A percentile compares a stretch with the other conserved stretches of the same genome.
phyloP scores from a whole-genome alignment of 306 rosid species.

The Rosa lucieae region DNA sequence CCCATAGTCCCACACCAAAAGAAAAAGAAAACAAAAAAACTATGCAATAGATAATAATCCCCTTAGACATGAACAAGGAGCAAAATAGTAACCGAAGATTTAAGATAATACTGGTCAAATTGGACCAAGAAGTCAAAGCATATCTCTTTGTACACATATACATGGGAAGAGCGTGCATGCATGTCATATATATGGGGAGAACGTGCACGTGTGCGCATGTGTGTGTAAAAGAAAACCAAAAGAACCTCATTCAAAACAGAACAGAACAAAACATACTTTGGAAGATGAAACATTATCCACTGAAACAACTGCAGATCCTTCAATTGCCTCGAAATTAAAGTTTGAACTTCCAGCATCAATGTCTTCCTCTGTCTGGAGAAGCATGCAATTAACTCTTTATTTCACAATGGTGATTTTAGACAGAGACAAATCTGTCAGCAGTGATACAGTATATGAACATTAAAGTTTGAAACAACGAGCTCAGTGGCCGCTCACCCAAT shows the following conservation, averaged over 20 bases:
- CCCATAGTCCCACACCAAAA: too few relatives aligned
- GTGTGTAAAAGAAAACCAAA: neutral
- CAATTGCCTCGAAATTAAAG: neutral
- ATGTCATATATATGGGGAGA: too few relatives aligned
- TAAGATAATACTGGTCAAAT: too few relatives aligned
- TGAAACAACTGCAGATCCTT: neutral
- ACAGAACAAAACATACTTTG: neutral
- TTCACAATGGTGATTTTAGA: neutral
- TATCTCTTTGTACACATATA: too few relatives aligned
- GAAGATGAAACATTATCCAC: neutral
- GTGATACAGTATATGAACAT: neutral
- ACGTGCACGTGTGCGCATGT: too few relatives aligned
- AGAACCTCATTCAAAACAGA: neutral
- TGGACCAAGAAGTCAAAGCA: too few relatives aligned
- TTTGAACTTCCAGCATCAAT: neutral
- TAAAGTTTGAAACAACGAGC: constrained; percentile 15
- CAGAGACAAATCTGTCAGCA: neutral
- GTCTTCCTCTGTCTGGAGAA: constrained; percentile 28
- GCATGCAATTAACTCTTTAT: neutral
- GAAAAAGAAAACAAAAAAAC: too few relatives aligned
- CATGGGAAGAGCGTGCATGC: too few relatives aligned
- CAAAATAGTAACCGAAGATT: too few relatives aligned
- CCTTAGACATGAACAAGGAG: neutral
- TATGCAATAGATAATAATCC: neutral
- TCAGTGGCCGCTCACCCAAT: constrained; percentile 24